Base-by-base conservation (phyloP, 1,284 basidiomycete genomes). In the Veloporphyrellus conicus region DNA sequence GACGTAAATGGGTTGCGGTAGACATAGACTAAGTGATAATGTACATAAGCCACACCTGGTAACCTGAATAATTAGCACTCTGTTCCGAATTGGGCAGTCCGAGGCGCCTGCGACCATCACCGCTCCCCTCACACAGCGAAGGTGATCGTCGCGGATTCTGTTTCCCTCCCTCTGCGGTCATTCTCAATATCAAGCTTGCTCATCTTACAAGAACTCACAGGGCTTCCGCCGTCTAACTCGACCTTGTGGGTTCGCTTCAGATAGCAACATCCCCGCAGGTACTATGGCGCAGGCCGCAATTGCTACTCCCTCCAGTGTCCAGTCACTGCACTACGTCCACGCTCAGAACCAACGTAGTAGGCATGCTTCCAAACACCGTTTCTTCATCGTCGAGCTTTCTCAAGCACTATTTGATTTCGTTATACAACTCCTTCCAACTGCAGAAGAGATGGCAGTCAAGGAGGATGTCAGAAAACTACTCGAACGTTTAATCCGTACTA, bases 391-490 rank as follows among this genome's bases (percentile, higher is more conserved):
- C 19, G 84, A 87, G 57, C 78, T 88, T 59, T 87, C 86, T 14
- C 74, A 76, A 56, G 76, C 73, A 43, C 79, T 90, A 48, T 84
- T 84, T 69, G 86, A 88, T 69, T 90, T 94, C 68, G 90, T 95
- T 48, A 81, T 95, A 48, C 90, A 92, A 62, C 79, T 94, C 39
- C 77, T 95, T 18, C 93, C 93, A 7, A 91, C 90, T 4, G 70
- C 81, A 41, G 92, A 94, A 63, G 93, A 96, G 71, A 81, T 95
- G 69, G 79, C 83, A 43, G 85, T 93, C 60, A 99, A 98, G 76
- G 95, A 98, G 72, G 91, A 95, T 60, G 94, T 97, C 54, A 78
- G 95, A 61, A 89, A 92, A 68, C 78, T 94, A 64, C 86, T 99
- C 48, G 93, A 98, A 75, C 82, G 90, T 55, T 82, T 98, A 68